phyloP scores from a whole-genome alignment of 495 filamentous ascomycete species.

The Aspergillus hancockii region DNA sequence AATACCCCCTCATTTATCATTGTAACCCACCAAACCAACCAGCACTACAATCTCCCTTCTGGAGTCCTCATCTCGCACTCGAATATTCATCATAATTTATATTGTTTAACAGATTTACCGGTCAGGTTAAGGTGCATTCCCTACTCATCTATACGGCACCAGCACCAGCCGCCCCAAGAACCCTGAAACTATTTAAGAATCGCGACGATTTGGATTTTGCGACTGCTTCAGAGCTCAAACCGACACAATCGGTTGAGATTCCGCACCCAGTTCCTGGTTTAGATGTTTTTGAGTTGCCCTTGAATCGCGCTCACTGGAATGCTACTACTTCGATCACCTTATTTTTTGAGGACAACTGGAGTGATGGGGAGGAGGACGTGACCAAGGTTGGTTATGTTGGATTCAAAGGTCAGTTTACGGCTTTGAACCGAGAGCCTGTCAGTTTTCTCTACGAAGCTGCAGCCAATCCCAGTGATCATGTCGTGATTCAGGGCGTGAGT shows the following conservation, averaged over 20 bases:
- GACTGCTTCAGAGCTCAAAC: slow-evolving; percentile 63
- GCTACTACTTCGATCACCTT: slow-evolving; percentile 72
- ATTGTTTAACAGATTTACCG: slow-evolving; percentile 72
- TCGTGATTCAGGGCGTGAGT: slow-evolving; percentile 48
- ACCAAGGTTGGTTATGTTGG: slow-evolving; percentile 81
- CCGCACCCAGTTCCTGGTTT: slow-evolving; percentile 62
- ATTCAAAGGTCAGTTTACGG: slow-evolving; percentile 91
- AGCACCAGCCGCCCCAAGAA: slow-evolving; percentile 71
- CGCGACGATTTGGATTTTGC: slow-evolving; percentile 82
- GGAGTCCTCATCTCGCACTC: not conserved
- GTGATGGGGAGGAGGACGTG: slow-evolving; percentile 69
- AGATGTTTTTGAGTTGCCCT: slow-evolving; percentile 80
- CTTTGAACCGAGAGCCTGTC: slow-evolving; percentile 76
- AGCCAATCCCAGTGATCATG: slow-evolving; percentile 86
- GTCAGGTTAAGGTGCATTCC: slow-evolving; percentile 87
- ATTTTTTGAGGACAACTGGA: slow-evolving; percentile 74
- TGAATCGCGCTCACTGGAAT: slow-evolving; percentile 87
- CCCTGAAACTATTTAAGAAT: slow-evolving; percentile 83
- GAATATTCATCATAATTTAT: not conserved
- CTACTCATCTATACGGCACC: slow-evolving; percentile 79
- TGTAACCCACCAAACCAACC: not conserved
- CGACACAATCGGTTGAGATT: slow-evolving; percentile 78
- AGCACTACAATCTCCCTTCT: not conserved
- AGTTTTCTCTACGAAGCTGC: slow-evolving; percentile 92
- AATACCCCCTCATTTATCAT: slow-evolving; percentile 23